These are phyloP conservation scores for Asterionellopsis glacialis DNA, from an alignment of 108 stramenopile genomes.

Conservation along the genomic window DNA sequence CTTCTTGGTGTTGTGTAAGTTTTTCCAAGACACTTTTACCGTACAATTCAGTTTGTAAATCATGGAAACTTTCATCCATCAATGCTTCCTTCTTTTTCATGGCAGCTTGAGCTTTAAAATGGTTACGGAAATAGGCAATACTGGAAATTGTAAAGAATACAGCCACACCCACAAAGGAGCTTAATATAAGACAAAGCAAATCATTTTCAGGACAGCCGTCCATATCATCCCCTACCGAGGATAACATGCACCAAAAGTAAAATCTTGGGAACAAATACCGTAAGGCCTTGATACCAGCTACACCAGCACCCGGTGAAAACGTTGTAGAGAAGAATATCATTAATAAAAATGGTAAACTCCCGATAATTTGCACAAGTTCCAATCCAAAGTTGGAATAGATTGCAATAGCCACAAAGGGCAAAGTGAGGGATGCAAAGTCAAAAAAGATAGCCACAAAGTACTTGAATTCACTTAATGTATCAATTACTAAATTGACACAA, in stretches of 20 bases:
- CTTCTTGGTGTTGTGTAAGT: no score
- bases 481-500: conserved; percentile 23
- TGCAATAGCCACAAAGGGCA: conserved; percentile 46
- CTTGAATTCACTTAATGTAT: conserved; percentile 14
- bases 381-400: conserved; percentile 47
- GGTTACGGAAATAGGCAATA: neutral
- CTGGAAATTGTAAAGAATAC: conserved; percentile 18
- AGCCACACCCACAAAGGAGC: conserved; percentile 29
- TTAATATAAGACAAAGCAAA: conserved; percentile 38
- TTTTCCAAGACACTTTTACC: neutral
- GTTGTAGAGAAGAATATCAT: conserved; percentile 73
- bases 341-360: conserved; percentile 49
- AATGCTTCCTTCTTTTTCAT: neutral
- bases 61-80: conserved; percentile 9
- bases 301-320: conserved; percentile 54
- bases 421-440: conserved; percentile 38
- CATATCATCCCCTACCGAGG: conserved; percentile 46
- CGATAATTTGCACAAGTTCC: conserved; percentile 56
- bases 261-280: conserved; percentile 56
- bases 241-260: conserved; percentile 70
- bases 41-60: conserved; percentile 15
- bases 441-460: conserved; percentile 51
- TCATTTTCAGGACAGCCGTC: conserved; percentile 55
- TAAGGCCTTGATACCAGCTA: conserved; percentile 43
- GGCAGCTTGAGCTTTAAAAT: neutral